Percentiles rank a stretch among this genome's conserved stretches.
Conservation (phyloP, 345 rosid genomes). For the Noccaea bulbosa region DNA sequence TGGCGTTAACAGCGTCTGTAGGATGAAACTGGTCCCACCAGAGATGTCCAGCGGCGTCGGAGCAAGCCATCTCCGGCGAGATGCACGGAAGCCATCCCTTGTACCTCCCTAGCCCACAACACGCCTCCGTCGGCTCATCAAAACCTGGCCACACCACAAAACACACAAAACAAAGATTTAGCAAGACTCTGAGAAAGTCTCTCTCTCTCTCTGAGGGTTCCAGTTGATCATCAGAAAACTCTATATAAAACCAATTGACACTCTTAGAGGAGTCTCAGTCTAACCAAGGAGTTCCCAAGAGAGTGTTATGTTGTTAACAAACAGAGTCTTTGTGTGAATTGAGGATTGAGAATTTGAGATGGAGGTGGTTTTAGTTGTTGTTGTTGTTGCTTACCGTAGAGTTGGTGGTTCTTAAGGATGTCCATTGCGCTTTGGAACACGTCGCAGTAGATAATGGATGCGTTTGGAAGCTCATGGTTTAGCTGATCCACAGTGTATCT, state of each 20-base stretch:
- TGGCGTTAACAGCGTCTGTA: constrained; percentile 78
- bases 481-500: constrained; percentile 70
- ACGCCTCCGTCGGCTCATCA: constrained; percentile 71
- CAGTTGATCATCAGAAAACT: constrained; percentile 1
- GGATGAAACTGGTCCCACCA: constrained; percentile 99
- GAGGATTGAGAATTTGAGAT: constrained; percentile 4
- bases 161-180: not conserved
- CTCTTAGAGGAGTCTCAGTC: not conserved
- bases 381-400: constrained; percentile 56
- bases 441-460: constrained; percentile 73
- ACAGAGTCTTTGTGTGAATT: not conserved
- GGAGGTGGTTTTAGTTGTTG: not conserved
- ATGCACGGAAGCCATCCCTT: constrained; percentile 87
- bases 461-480: constrained; percentile 57
- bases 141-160: constrained; percentile 58
- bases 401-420: constrained; percentile 64
- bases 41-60: constrained; percentile 60
- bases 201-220: not conserved
- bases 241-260: not conserved
- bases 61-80: constrained; percentile 81
- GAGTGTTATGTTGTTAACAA: not conserved
- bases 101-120: constrained; percentile 85
- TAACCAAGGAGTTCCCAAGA: not conserved
- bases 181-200: constrained; percentile 1
- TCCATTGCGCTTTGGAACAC: constrained; percentile 84